Evolutionary conservation across 805 yeast species (phyloP).

Genomic region (Myxozyma neotropica): DNA sequence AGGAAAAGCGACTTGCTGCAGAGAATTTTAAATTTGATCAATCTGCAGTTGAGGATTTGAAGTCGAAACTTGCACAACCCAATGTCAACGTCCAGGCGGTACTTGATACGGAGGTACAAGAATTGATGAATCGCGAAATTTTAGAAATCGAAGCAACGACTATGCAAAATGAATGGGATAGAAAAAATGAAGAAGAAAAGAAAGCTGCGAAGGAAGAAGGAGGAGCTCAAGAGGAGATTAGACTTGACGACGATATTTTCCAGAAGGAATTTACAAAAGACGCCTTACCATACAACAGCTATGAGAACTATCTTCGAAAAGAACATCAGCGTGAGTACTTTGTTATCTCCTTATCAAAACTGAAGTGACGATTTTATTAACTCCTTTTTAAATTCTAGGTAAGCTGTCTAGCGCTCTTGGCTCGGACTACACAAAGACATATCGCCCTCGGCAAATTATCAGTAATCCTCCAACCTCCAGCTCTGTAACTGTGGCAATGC

Average conservation of each 20-base stretch:
- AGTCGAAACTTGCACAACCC: background rate
- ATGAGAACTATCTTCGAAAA: constrained; percentile 27
- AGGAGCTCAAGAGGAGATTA: background rate
- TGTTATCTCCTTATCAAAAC: too few relatives aligned
- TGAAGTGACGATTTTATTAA: constrained; percentile 4
- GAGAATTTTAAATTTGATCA: background rate
- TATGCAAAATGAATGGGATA: background rate
- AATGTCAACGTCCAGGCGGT: constrained; percentile 5
- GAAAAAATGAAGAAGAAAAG: background rate
- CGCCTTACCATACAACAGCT: constrained; percentile 18
- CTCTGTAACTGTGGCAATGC: constrained; percentile 65
- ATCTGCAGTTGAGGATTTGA: background rate
- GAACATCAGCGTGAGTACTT: constrained; percentile 28
- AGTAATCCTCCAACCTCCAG: constrained; percentile 8
- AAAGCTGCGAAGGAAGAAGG: background rate
- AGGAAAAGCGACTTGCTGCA: background rate
- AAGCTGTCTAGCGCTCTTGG: constrained; percentile 17
- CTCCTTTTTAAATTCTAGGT: background rate
- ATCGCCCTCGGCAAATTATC: constrained; percentile 16
- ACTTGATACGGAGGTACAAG: background rate
- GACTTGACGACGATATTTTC: constrained; percentile 2
- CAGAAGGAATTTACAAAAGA: background rate
- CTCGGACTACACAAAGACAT: constrained; percentile 6
- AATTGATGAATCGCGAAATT: constrained; percentile 3
- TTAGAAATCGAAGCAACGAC: background rate